Base-by-base conservation (phyloP, 2,329 filamentous ascomycete species). In the Fusarium sp. region DNA sequence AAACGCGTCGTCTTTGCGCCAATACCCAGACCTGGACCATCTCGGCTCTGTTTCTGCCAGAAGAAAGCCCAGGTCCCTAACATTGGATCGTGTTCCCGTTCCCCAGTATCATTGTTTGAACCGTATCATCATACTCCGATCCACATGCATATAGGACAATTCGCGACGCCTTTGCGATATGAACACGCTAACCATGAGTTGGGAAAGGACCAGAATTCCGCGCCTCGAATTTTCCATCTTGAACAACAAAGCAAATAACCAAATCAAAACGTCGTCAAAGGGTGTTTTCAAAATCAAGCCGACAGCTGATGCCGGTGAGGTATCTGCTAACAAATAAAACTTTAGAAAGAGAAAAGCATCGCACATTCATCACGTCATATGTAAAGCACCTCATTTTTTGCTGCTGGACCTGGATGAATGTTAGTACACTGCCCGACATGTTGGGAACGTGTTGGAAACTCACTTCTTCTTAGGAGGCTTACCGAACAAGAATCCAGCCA, bases 391-490 rank as follows among this genome's bases (percentile, higher is more conserved):
- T 72, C 57, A 73, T 56, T 75, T 75, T 70, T 69, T 74, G 61
- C 62, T 58, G 61, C 62, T 58, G 25, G 65, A 63, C 55, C 72
- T 71, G 15, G 13, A 41, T 14, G 19, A 23, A 6, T 44, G 51
- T 71, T 51, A 68, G 54, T 41, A 49, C 19, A 22, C n/a, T 59
- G 27, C 14, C 40, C 27, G 7, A 17, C 20, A 17, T 6, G 27
- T 20, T n/a, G 3, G 6, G 15, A 7, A 13, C 15, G 20, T 15
- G 22, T 6, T 6, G 19, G 13, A 20, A 11, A 71, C 75, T 71
- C 57, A 77, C 72, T 76, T 78, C 72, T 77, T 76, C 68, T 75
- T 76, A 19, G 61, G 46, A 22, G 75, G 73, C 43, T 75, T 76
- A 45, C 73, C 74, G 33, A 71, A 73, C 43, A 76, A 66, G 47